Evolutionary conservation across 2,329 filamentous ascomycete species (phyloP).

Genomic region (Chrysosporium queenslandicum): DNA sequence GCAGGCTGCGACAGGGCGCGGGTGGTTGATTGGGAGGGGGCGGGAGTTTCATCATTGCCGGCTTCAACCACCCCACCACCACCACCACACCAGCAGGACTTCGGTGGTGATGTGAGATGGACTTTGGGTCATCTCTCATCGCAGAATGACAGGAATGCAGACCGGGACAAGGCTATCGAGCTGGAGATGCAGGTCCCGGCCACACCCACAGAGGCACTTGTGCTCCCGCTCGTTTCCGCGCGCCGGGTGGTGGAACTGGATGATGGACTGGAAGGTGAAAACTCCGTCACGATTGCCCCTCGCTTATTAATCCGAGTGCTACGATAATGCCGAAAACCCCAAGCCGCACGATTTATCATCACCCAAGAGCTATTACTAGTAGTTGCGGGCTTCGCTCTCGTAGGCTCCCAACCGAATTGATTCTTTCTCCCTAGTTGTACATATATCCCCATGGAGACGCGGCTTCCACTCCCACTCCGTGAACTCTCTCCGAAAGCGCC

Average conservation of each 20-base stretch:
- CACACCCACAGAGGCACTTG: no score
- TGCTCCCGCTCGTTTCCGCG: not conserved
- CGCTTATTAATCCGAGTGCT: slow-evolving; percentile 9
- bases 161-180: no score
- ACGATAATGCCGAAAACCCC: not conserved
- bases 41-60: not conserved
- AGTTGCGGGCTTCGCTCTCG: no score
- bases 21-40: not conserved
- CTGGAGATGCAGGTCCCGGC: no score
- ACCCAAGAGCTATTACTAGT: no score
- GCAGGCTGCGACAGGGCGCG: not conserved
- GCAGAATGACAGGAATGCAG: no score
- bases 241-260: no score
- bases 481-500: not conserved
- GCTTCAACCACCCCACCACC: not conserved
- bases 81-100: no score
- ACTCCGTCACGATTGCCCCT: slow-evolving; percentile 7
- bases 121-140: no score
- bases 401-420: no score
- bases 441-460: not conserved
- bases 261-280: no score
- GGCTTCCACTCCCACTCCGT: not conserved
- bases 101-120: no score
- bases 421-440: not conserved
- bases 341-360: slow-evolving; percentile 3